A percentile compares a stretch with the other conserved stretches of the same genome.
These are phyloP conservation scores for Phaffomyces thermotolerans DNA, from an alignment of 805 yeast genomes.

Conservation along the genomic window DNA sequence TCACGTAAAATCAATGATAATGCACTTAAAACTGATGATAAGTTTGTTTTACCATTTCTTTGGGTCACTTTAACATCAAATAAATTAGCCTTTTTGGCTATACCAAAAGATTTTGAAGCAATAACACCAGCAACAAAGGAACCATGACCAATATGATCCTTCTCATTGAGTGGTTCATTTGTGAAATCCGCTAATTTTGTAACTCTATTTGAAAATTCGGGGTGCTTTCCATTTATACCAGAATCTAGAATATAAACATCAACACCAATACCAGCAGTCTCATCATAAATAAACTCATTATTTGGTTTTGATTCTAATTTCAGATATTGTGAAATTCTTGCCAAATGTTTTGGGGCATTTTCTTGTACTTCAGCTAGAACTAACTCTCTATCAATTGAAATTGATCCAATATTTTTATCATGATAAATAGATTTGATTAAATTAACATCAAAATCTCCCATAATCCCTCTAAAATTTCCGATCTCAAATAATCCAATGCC, in stretches of 20 bases:
- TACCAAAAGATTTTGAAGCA: conserved; percentile 46
- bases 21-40: conserved; percentile 29
- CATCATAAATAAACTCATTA: conserved; percentile 34
- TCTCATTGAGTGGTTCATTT: conserved; percentile 19
- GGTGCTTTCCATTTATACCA: conserved; percentile 31
- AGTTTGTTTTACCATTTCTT: conserved; percentile 29
- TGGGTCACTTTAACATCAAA: conserved; percentile 39
- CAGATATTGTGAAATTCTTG: conserved; percentile 31
- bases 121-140: conserved; percentile 50
- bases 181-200: conserved; percentile 40
- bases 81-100: conserved; percentile 38
- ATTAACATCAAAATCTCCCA: conserved; percentile 29
- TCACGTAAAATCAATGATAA: conserved; percentile 24
- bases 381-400: conserved; percentile 30
- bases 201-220: conserved; percentile 39
- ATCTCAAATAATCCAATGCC: conserved; percentile 22
- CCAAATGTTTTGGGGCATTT: conserved; percentile 37
- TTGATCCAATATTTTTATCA: conserved; percentile 29
- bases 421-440: conserved; percentile 27
- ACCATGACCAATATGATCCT: conserved; percentile 45
- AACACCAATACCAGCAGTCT: conserved; percentile 34
- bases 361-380: conserved; percentile 33
- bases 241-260: conserved; percentile 34
- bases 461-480: conserved; percentile 28
- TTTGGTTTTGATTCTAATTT: conserved; percentile 21